Conservation (phyloP, 1,284 basidiomycete species). For the Trametes polyzona region DNA sequence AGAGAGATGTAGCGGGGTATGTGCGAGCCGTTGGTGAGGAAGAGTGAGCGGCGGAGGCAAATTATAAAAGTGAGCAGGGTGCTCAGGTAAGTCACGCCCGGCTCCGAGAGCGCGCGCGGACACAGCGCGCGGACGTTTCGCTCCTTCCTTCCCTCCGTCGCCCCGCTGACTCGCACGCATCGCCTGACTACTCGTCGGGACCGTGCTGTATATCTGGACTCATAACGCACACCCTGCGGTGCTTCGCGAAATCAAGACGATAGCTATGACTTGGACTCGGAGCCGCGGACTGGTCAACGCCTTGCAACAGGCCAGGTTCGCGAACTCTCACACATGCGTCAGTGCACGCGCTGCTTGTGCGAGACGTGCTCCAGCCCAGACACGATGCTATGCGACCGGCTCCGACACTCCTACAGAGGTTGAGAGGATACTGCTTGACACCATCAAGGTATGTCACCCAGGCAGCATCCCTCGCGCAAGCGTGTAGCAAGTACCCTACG, state of each 20-base stretch:
- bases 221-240: background rate
- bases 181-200: background rate
- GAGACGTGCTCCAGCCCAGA: background rate
- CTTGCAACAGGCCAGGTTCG: background rate
- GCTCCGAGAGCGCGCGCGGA: constrained; percentile 9
- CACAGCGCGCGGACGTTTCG: background rate
- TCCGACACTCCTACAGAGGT: constrained; percentile 32
- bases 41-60: background rate
- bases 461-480: background rate
- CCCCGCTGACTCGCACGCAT: constrained; percentile 4
- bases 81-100: constrained; percentile 9
- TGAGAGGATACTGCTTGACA: constrained; percentile 70
- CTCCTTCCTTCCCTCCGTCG: background rate
- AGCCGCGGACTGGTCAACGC: constrained; percentile 10
- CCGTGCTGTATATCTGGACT: background rate
- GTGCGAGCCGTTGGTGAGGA: constrained; percentile 5
- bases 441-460: constrained; percentile 65
- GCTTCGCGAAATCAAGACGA: background rate
- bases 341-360: background rate
- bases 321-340: background rate
- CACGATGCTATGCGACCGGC: constrained; percentile 9
- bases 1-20: background rate
- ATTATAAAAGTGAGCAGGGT: constrained; percentile 1
- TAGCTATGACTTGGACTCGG: constrained; percentile 22
- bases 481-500: background rate